Evolutionary conservation across 2,329 filamentous ascomycete species (phyloP).

Genomic region (Cryphonectria naterciae): DNA sequence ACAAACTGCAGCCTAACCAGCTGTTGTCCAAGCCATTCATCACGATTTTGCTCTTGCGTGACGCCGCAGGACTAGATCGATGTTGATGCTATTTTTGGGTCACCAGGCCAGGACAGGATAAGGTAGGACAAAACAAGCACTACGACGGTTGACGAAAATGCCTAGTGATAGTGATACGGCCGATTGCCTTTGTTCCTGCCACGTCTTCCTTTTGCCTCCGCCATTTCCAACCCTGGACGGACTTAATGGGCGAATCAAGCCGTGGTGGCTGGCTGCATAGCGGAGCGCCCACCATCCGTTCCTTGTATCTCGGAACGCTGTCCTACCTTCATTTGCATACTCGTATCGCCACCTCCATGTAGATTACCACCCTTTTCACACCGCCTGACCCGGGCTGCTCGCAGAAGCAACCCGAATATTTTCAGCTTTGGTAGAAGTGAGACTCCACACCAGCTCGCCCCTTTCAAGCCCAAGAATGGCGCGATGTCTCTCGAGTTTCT

Average conservation of each 20-base stretch:
- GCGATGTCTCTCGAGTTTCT: neutral
- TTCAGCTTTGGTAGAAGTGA: neutral
- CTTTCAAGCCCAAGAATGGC: neutral
- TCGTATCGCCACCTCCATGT: neutral
- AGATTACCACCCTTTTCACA: neutral
- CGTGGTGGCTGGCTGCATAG: neutral
- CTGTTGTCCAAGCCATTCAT: neutral
- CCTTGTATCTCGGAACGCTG: neutral
- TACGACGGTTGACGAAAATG: neutral
- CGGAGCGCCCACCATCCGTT: neutral
- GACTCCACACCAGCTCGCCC: neutral
- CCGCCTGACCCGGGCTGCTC: neutral
- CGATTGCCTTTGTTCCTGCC: neutral
- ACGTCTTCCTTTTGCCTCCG: neutral
- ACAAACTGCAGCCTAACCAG: neutral
- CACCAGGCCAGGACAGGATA: neutral
- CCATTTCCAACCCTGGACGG: neutral
- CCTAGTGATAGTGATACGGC: neutral
- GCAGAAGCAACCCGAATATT: neutral
- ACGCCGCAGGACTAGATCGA: neutral
- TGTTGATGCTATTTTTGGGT: neutral
- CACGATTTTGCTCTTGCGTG: neutral
- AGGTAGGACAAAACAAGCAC: neutral
- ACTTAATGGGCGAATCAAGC: neutral
- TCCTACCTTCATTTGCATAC: neutral